phyloP scores from a whole-genome alignment of 2,329 filamentous ascomycete species.

The Aotearoamyces nothofagi region DNA sequence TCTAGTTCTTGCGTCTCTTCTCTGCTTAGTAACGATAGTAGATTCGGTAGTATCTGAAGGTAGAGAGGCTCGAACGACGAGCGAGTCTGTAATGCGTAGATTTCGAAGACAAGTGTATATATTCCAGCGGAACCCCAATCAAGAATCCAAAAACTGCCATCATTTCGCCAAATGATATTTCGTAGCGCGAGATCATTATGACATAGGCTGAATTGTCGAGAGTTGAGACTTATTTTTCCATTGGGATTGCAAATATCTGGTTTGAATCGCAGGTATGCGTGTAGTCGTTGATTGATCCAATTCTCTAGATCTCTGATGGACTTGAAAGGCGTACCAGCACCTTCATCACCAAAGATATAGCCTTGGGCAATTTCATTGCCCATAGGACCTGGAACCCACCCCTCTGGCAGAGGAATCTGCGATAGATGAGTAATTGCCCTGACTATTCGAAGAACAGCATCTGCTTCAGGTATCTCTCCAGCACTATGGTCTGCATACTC shows the following conservation, averaged over 20 bases:
- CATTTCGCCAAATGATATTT: background rate
- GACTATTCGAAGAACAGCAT: background rate
- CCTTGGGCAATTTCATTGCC: background rate
- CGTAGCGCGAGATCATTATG: background rate
- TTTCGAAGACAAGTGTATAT: background rate
- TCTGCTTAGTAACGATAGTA: background rate
- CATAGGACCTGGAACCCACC: background rate
- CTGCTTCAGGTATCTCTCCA: background rate
- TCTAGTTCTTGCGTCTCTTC: background rate
- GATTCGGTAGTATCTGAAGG: background rate
- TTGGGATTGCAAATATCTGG: background rate
- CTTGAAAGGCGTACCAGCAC: background rate
- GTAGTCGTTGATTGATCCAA: background rate
- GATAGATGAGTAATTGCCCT: slow-evolving; percentile 1
- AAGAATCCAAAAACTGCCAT: background rate
- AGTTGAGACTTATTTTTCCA: background rate
- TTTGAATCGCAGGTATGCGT: background rate
- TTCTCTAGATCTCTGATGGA: background rate
- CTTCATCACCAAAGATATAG: background rate
- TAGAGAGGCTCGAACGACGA: background rate
- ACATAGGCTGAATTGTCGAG: background rate
- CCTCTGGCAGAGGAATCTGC: background rate
- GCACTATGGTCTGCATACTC: too few species aligned
- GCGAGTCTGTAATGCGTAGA: background rate
- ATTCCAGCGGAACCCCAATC: background rate